Conservation (phyloP, 768 basidiomycete genomes). For the Lactarius deliciosus region DNA sequence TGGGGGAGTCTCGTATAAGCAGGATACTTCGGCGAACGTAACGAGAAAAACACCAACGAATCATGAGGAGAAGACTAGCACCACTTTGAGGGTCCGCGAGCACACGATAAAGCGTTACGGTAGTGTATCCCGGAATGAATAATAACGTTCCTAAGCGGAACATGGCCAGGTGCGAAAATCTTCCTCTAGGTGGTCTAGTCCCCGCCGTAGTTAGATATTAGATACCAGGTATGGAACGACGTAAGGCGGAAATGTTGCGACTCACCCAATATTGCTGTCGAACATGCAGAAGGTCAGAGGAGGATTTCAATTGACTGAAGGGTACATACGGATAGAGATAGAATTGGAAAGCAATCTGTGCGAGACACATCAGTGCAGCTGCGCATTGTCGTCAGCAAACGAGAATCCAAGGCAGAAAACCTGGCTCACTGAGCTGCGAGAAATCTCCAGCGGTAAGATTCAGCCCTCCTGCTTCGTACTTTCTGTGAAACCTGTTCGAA, state of each 20-base stretch:
- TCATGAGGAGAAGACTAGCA: constrained; percentile 80
- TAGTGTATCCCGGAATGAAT: constrained; percentile 88
- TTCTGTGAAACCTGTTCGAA: constrained; percentile 43
- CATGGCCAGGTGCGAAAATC: constrained; percentile 85
- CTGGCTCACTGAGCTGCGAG: constrained; percentile 76
- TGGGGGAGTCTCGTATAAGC: constrained; percentile 18
- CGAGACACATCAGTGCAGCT: constrained; percentile 94
- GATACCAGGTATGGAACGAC: not conserved
- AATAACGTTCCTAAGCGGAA: constrained; percentile 83
- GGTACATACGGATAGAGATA: constrained; percentile 79
- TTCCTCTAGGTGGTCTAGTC: constrained; percentile 70
- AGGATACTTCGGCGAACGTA: constrained; percentile 9
- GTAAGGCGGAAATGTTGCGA: not conserved
- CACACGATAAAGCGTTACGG: constrained; percentile 68
- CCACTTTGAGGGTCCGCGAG: constrained; percentile 70
- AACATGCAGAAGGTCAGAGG: constrained; percentile 12
- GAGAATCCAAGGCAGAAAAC: not conserved
- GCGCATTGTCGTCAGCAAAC: constrained; percentile 26
- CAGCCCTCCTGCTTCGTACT: constrained; percentile 83
- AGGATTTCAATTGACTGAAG: not conserved
- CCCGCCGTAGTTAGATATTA: not conserved
- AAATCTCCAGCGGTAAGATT: constrained; percentile 91
- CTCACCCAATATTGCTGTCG: constrained; percentile 41
- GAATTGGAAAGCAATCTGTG: constrained; percentile 90
- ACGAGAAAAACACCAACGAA: constrained; percentile 47